A percentile compares a stretch with the other conserved stretches of the same genome.
These are phyloP conservation scores for Priceomyces castillae DNA, from an alignment of 805 yeast species.

Conservation along the genomic window DNA sequence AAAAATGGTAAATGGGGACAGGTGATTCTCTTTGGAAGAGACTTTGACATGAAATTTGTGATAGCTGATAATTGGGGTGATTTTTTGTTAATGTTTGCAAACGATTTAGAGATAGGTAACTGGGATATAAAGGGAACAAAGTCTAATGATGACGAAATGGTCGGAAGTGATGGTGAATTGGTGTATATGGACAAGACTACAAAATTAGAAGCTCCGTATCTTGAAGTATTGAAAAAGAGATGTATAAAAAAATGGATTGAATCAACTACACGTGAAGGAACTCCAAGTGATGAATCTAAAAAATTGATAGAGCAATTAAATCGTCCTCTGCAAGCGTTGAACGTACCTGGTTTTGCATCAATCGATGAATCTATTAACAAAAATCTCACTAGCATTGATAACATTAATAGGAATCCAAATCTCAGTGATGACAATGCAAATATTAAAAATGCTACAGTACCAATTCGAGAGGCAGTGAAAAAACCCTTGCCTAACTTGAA, in stretches of 20 bases:
- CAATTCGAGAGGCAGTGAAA: neutral
- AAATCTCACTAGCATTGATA: conserved; percentile 17
- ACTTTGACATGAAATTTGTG: conserved; percentile 84
- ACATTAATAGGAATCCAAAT: neutral
- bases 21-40: conserved; percentile 89
- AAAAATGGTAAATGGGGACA: conserved; percentile 73
- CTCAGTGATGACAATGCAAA: neutral
- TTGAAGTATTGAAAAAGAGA: conserved; percentile 38
- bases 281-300: conserved; percentile 10
- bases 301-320: conserved; percentile 19
- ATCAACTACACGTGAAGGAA: conserved; percentile 17
- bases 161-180: conserved; percentile 71
- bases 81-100: conserved; percentile 76
- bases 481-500: neutral
- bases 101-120: conserved; percentile 82
- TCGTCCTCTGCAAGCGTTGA: conserved; percentile 19
- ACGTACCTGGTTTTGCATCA: conserved; percentile 17
- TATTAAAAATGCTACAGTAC: neutral
- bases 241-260: conserved; percentile 33
- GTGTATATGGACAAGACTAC: conserved; percentile 62
- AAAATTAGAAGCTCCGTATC: conserved; percentile 40
- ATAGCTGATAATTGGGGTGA: conserved; percentile 89
- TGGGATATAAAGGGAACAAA: conserved; percentile 68
- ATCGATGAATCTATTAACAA: conserved; percentile 32
- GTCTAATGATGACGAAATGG: conserved; percentile 34